phyloP scores from a whole-genome alignment of 169 alveolate species.

The Theileria orientalis region DNA sequence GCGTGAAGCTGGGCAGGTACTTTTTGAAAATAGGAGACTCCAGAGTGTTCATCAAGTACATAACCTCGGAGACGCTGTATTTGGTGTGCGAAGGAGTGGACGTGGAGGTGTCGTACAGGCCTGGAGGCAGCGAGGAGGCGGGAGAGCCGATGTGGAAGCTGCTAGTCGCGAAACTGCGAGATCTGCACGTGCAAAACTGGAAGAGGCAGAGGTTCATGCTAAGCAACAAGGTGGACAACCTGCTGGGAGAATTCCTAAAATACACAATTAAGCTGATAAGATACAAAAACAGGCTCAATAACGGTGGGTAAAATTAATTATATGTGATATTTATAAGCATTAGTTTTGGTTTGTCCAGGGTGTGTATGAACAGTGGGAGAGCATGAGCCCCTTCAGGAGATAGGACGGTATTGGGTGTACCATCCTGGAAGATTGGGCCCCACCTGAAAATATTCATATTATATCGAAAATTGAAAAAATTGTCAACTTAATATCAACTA shows the following conservation, averaged over 20 bases:
- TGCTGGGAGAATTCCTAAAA: slow-evolving; percentile 15
- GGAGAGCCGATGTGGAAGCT: slow-evolving; percentile 63
- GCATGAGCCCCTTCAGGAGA: background rate
- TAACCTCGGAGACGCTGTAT: slow-evolving; percentile 30
- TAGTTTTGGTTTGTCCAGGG: too few species aligned
- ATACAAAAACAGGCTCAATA: background rate
- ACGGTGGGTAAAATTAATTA: background rate
- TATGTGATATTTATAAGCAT: too few species aligned
- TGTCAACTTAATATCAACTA: background rate
- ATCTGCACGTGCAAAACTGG: slow-evolving; percentile 53
- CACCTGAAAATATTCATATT: background rate
- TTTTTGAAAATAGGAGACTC: slow-evolving; percentile 2
- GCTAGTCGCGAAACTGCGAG: slow-evolving; percentile 46
- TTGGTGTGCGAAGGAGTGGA: slow-evolving; percentile 1
- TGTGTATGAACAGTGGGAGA: slow-evolving; percentile 5
- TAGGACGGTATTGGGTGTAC: slow-evolving; percentile 8
- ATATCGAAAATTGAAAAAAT: too few species aligned
- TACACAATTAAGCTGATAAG: slow-evolving; percentile 24
- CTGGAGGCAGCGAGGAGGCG: slow-evolving; percentile 21
- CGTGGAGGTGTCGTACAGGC: slow-evolving; percentile 31
- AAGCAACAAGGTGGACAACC: background rate
- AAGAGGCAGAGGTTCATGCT: slow-evolving; percentile 39
- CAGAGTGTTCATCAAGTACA: slow-evolving; percentile 28
- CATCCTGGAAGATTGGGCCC: slow-evolving; percentile 18
- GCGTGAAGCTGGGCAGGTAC: slow-evolving; percentile 17